Conservation (phyloP, 1,284 basidiomycete species). For the Pseudozyma sp. region DNA sequence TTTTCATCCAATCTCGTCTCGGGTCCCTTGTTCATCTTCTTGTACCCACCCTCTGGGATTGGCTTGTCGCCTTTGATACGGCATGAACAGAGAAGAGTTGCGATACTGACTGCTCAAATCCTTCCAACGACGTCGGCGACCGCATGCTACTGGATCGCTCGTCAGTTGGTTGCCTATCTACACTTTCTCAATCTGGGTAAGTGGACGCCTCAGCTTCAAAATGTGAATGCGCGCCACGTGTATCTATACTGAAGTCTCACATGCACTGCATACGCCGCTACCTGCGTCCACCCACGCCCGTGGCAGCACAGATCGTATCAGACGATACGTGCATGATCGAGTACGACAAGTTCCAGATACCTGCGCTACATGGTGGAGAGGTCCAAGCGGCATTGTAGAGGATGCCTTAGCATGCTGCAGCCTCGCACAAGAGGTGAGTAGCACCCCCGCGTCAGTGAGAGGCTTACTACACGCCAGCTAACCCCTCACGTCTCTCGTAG, state of each 20-base stretch:
- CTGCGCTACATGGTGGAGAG: conserved; percentile 9
- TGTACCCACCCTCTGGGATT: no score
- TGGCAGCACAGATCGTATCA: conserved; percentile 6
- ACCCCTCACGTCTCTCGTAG: not conserved
- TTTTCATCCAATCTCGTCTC: no score
- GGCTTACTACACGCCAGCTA: not conserved
- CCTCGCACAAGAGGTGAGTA: conserved; percentile 2
- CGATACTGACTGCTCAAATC: conserved; percentile 4
- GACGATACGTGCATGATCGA: conserved; percentile 8
- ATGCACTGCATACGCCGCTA: not conserved
- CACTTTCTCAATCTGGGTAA: conserved; percentile 29
- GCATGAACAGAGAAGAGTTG: conserved; percentile 5
- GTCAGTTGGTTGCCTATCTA: conserved; percentile 22
- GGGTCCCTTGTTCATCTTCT: no score
- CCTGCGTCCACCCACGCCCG: not conserved
- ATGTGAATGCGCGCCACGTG: no score
- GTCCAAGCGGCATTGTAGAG: not conserved
- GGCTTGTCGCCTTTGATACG: not conserved
- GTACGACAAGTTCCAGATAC: not conserved
- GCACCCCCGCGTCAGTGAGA: not conserved
- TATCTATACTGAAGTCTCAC: conserved; percentile 4
- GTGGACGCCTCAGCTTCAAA: no score
- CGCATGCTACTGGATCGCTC: conserved; percentile 12
- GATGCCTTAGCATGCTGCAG: conserved; percentile 6
- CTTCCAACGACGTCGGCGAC: conserved; percentile 6